Conservation (phyloP, 202 grass and related monocot species). For the Elaeis oleifera region DNA sequence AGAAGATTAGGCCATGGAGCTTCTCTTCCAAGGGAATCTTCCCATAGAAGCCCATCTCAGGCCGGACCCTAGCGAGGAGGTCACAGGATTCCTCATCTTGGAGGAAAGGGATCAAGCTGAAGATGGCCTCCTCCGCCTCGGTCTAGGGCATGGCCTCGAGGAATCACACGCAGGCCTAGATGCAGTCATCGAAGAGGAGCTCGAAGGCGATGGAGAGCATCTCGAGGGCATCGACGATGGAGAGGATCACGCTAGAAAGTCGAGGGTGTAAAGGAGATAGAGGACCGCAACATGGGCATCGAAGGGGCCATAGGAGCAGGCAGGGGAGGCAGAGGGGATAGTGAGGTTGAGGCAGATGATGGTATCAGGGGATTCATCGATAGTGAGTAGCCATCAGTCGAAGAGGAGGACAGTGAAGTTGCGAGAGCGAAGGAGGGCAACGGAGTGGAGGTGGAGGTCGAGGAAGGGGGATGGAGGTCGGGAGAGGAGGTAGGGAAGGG, state of each 20-base stretch:
- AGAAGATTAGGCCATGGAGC: slow-evolving; percentile 61
- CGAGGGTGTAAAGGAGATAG: slow-evolving; percentile 70
- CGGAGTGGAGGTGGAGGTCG: slow-evolving; percentile 10
- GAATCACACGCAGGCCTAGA: slow-evolving; percentile 50
- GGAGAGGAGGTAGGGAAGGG: too few species aligned
- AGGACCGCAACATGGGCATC: slow-evolving; percentile 57
- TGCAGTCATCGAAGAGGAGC: slow-evolving; percentile 19
- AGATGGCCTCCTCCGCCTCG: slow-evolving; percentile 51
- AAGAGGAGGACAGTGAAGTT: slow-evolving; percentile 78
- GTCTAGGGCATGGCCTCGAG: slow-evolving; percentile 85
- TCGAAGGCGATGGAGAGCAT: slow-evolving; percentile 54
- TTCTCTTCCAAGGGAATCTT: slow-evolving; percentile 44
- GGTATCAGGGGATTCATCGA: background rate
- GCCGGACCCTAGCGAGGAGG: slow-evolving; percentile 54
- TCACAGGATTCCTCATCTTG: slow-evolving; percentile 48
- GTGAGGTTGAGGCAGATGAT: slow-evolving; percentile 18
- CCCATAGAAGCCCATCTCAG: background rate
- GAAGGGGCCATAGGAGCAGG: slow-evolving; percentile 30
- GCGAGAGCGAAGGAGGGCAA: slow-evolving; percentile 45
- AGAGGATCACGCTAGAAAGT: slow-evolving; percentile 57
- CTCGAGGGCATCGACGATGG: slow-evolving; percentile 54
- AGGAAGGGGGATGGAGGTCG: background rate
- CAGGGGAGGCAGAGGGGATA: background rate
- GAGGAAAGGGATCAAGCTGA: slow-evolving; percentile 58
- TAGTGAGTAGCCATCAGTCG: slow-evolving; percentile 39